Percentiles rank a stretch among this genome's conserved stretches.
Conservation (phyloP, 306 rosid species). For the Fragaria ananassa region DNA sequence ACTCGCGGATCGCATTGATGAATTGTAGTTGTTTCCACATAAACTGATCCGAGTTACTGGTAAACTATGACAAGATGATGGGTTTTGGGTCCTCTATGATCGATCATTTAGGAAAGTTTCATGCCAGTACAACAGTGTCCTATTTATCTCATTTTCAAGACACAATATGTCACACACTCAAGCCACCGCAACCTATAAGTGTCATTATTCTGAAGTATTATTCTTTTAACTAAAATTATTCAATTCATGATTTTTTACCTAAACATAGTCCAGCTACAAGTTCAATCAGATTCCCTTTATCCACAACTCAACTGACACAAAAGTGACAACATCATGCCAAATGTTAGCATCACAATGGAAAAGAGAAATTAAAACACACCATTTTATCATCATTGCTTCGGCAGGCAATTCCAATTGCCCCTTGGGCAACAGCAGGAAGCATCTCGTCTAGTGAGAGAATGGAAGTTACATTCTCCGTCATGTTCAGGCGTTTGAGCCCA, state of each 20-base stretch:
- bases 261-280: not conserved
- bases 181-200: not conserved
- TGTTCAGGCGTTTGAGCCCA: slow-evolving; percentile 76
- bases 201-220: not conserved
- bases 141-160: not conserved
- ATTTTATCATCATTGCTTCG: slow-evolving; percentile 60
- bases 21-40: not conserved
- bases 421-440: slow-evolving; percentile 77
- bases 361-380: slow-evolving; percentile 37
- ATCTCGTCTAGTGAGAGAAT: slow-evolving; percentile 51
- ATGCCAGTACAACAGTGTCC: not conserved
- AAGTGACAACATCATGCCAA: not conserved
- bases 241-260: not conserved
- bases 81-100: not conserved
- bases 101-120: not conserved
- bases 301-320: not conserved
- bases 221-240: not conserved
- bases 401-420: slow-evolving; percentile 66
- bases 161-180: not conserved
- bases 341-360: not conserved
- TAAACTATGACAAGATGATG: not conserved
- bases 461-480: slow-evolving; percentile 55
- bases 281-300: not conserved
- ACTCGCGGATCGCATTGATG: not conserved
- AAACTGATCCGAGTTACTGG: not conserved